Base-by-base conservation (phyloP, 2,329 filamentous ascomycete species). In the Salinomyces thailandicus region DNA sequence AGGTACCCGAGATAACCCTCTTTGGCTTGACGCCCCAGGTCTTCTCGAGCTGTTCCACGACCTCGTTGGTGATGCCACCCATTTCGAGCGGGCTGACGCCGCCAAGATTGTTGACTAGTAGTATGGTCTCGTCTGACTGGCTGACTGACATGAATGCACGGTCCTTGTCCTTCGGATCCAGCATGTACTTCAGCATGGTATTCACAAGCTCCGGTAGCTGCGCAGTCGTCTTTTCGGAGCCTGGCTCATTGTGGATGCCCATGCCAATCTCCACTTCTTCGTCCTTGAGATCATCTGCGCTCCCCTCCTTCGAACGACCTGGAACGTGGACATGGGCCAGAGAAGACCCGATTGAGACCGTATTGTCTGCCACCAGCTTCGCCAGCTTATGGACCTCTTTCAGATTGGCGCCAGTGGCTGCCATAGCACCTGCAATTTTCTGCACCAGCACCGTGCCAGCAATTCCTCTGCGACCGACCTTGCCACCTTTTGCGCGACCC, bases 261-360 rank as follows among this genome's bases (percentile, higher is more conserved):
- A 83, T 83, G 2, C 79, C 79, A 45, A 81, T 67, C 59, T 82
- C 77, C 15, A 79, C 67, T 50, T 80, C 73, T 14, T 68, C 69
- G 12, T 68, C 59, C 31, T 62, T 68, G 39, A 89, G 61, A 28
- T 77, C 76, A 16, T 76, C 73, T 8, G 66, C 67, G 29, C 68
- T 69, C 45, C 75, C 72, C 0, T 64, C 60, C 5, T 66, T 55
- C 67, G 18, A 72, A 42, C 86, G 73, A 3, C 89, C 87, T 0
- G 89, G 89, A 0, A 95, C 84, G 55, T 95, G 89, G n/a, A 95
- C 87, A 57, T 93, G 87, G 45, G 82, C 80, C 28, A 95, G 64
- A 36, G 83, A 89, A 3, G 84, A 82, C 12, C 87, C 89, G 15
- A 95, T 83, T 28, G 81, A 86, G 20, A 93, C 81, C 5, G 89